Evolutionary conservation across 148 eudicot genomes (phyloP).

Genomic region (Diospyros lotus): DNA sequence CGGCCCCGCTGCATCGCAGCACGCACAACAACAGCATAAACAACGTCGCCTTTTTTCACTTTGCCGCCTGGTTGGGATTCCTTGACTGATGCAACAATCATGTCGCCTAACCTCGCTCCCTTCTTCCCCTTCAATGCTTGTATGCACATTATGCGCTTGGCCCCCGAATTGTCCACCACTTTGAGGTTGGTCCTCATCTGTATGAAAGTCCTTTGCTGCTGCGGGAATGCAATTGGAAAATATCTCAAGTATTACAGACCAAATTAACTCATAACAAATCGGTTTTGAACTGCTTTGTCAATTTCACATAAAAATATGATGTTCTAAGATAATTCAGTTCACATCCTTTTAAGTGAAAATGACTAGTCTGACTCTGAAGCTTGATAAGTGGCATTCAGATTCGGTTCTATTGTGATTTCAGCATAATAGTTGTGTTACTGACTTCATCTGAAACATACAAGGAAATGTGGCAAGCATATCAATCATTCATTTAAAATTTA

Average conservation of each 20-base stretch:
- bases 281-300: background rate
- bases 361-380: background rate
- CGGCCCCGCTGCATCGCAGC: slow-evolving; percentile 79
- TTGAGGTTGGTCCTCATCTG: slow-evolving; percentile 85
- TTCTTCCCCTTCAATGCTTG: slow-evolving; percentile 74
- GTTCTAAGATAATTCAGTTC: background rate
- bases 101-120: slow-evolving; percentile 84
- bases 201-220: slow-evolving; percentile 77
- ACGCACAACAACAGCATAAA: slow-evolving; percentile 77
- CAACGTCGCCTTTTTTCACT: slow-evolving; percentile 88
- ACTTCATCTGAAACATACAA: no score
- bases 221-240: slow-evolving; percentile 12
- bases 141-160: slow-evolving; percentile 79
- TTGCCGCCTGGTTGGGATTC: slow-evolving; percentile 80
- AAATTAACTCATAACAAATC: background rate
- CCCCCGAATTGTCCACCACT: slow-evolving; percentile 94
- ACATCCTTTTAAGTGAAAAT: background rate
- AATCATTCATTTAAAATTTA: background rate
- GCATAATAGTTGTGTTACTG: no score
- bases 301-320: background rate
- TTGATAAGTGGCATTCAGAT: background rate
- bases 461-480: background rate
- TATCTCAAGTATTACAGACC: background rate
- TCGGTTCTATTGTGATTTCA: background rate
- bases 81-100: slow-evolving; percentile 72